These are phyloP conservation scores for Capsella rubella DNA, from an alignment of 441 rosid species.

Conservation along the genomic window DNA sequence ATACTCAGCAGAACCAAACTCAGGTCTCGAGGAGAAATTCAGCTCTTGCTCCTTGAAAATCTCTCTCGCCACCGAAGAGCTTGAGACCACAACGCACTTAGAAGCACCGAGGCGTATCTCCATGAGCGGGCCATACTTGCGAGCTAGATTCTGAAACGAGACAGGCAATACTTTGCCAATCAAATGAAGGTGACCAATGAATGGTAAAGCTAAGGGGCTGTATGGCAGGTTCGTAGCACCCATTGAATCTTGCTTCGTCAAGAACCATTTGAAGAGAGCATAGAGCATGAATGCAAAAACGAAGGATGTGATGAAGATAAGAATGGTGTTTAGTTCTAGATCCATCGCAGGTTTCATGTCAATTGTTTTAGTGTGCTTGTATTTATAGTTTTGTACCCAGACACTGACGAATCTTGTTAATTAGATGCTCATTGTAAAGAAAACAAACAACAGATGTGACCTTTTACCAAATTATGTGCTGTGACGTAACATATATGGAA, in stretches of 20 bases:
- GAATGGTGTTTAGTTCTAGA: conserved; percentile 24
- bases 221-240: conserved; percentile 46
- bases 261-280: conserved; percentile 45
- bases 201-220: conserved; percentile 67
- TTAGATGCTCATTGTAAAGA: conserved; percentile 38
- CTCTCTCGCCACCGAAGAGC: conserved; percentile 53
- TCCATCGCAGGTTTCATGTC: conserved; percentile 34
- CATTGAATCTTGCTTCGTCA: conserved; percentile 4
- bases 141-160: conserved; percentile 65
- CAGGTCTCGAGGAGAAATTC: conserved; percentile 58
- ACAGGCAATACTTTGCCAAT: conserved; percentile 58
- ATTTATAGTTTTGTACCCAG: conserved; percentile 16
- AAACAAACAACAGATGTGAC: conserved; percentile 37
- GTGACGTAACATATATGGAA: conserved; percentile 7
- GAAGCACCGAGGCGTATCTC: conserved; percentile 67
- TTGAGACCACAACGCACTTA: conserved; percentile 60
- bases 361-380: neutral
- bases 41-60: conserved; percentile 60
- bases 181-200: conserved; percentile 80
- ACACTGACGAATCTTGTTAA: conserved; percentile 32
- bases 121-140: conserved; percentile 72
- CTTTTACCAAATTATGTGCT: neutral
- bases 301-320: conserved; percentile 47
- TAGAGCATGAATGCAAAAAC: conserved; percentile 44
- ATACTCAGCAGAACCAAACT: conserved; percentile 58